Evolutionary conservation across 768 basidiomycete species (phyloP).

Genomic region (Termitomyces sp.): DNA sequence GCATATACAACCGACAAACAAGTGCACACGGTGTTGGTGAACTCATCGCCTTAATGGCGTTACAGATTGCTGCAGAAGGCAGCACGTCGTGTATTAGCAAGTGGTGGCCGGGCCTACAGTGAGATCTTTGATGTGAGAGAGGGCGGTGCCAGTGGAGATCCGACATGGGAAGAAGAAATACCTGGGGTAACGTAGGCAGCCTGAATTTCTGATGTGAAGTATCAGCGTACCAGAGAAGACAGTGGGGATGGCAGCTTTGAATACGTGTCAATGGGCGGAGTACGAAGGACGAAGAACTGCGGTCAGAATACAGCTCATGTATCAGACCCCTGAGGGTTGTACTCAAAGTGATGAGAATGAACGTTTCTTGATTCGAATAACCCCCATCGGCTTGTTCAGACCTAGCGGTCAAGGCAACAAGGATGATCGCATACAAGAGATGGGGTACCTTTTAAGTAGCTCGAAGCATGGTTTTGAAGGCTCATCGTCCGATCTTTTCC

Average conservation of each 20-base stretch:
- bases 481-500: slow-evolving; percentile 38
- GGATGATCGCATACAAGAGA: neutral
- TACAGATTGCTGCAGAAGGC: slow-evolving; percentile 40
- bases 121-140: slow-evolving; percentile 22
- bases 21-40: too few species aligned
- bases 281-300: slow-evolving; percentile 22
- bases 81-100: slow-evolving; percentile 28
- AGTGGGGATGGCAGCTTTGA: slow-evolving; percentile 14
- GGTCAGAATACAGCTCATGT: slow-evolving; percentile 16
- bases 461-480: slow-evolving; percentile 26
- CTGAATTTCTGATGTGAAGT: too few species aligned
- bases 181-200: neutral
- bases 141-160: slow-evolving; percentile 15
- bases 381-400: slow-evolving; percentile 22
- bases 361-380: slow-evolving; percentile 19
- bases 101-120: slow-evolving; percentile 10
- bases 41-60: too few species aligned
- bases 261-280: slow-evolving; percentile 16
- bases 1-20: slow-evolving; percentile 40
- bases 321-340: slow-evolving; percentile 15
- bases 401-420: slow-evolving; percentile 10
- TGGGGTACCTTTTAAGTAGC: slow-evolving; percentile 24
- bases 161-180: slow-evolving; percentile 20
- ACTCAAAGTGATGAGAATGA: slow-evolving; percentile 18
- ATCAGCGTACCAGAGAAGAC: slow-evolving; percentile 10